Evolutionary conservation across 1,284 basidiomycete species (phyloP), one percentile per base, ranked within the genome.

Genomic region (Volvariella surrecta): DNA sequence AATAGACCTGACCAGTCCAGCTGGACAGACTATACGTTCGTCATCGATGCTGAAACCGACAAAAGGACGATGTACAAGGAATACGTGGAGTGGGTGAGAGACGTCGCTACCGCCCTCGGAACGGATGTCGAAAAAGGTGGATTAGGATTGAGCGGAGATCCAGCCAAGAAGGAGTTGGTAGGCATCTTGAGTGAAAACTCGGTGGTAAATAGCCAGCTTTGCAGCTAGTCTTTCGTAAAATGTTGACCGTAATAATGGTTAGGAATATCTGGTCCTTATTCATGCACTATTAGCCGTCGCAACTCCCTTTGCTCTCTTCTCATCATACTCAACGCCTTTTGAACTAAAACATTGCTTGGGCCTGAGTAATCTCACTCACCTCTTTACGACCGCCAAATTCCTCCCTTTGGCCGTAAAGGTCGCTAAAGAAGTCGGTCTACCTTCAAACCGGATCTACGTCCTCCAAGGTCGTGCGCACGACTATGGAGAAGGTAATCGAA

Each of bases 161-260:
- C n/a, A n/a, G n/a, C n/a, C n/a, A n/a, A n/a, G n/a, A 60, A 66
- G 2, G 79, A 82, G 47, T 73, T 84, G 20, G 63, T 85, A 20
- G 85, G 79, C 2, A 71, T 88, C 10, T 70, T 85, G 52, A 76
- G 76, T 57, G 71, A 78, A 42, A 89, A 87, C 54, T 77, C 71
- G 34, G 57, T 79, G 57, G 85, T 86, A 59, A 49, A 68, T 63
- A 6, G 38, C 22, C 16, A 42, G 10, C 16, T 32, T 28, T 11
- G 40, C 32, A 32, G 19, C 18, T 42, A 18, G 37, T 18, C 41
- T 21, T n/a, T 4, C 20, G 39, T 42, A 37, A 4, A 35, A 28
- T 42, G 16, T 43, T 15, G 38, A 35, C 40, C 41, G 37, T 43
- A 32, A 20, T 11, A 16, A n/a, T 42, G 17, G 13, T 15, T 44